A percentile compares a stretch with the other conserved stretches of the same genome.
These are phyloP conservation scores for Saturnispora halmiae DNA, from an alignment of 805 yeast species.

Conservation along the genomic window DNA sequence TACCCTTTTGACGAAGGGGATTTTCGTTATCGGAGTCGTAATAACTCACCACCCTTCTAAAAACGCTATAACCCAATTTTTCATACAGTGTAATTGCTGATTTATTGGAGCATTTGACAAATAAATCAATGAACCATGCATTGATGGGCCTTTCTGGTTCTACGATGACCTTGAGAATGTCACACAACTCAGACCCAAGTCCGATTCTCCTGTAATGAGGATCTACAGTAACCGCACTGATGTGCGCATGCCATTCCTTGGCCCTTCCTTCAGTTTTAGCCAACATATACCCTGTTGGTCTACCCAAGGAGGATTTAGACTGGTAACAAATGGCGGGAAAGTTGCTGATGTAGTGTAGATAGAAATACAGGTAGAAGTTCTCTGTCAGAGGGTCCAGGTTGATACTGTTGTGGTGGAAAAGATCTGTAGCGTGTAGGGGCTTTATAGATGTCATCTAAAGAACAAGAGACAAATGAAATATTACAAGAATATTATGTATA, in stretches of 20 bases:
- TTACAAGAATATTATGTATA: too few species aligned
- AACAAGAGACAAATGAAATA: background rate
- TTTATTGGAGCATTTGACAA: slow-evolving; percentile 77
- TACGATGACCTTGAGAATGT: slow-evolving; percentile 62
- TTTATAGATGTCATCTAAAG: slow-evolving; percentile 68
- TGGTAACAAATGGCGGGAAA: slow-evolving; percentile 92
- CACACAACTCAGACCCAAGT: slow-evolving; percentile 71
- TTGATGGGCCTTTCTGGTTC: slow-evolving; percentile 59
- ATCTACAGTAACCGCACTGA: slow-evolving; percentile 89
- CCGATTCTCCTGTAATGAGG: slow-evolving; percentile 78
- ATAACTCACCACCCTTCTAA: slow-evolving; percentile 80
- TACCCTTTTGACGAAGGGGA: slow-evolving; percentile 32
- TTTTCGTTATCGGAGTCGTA: slow-evolving; percentile 39
- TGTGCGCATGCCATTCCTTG: slow-evolving; percentile 91
- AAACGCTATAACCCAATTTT: slow-evolving; percentile 76
- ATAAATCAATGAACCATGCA: slow-evolving; percentile 80
- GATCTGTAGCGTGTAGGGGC: slow-evolving; percentile 83
- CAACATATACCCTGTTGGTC: slow-evolving; percentile 71
- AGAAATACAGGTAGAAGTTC: slow-evolving; percentile 77
- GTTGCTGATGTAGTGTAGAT: slow-evolving; percentile 66
- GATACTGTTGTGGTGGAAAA: slow-evolving; percentile 61
- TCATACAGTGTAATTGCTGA: slow-evolving; percentile 79
- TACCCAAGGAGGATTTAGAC: slow-evolving; percentile 32
- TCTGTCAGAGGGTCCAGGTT: slow-evolving; percentile 89
- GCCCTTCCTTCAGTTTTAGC: slow-evolving; percentile 90